Evolutionary conservation across 2,329 filamentous ascomycete genomes (phyloP), one percentile per base, ranked within the genome.

Genomic region (Cercospora brassicicola): DNA sequence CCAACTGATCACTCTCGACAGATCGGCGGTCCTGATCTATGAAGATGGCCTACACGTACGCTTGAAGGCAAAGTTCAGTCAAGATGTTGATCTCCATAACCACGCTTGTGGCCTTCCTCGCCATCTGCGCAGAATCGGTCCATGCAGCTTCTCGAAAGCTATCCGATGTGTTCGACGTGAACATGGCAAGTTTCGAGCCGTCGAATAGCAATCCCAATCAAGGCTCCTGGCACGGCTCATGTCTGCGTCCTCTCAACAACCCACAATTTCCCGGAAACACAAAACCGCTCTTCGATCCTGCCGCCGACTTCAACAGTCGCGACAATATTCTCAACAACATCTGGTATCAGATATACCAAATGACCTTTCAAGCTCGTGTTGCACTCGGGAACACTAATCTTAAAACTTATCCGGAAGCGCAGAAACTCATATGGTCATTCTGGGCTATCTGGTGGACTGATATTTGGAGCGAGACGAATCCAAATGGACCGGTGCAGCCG

Each of bases 291-390:
- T 55, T 55, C 48, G 48, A 55, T 30, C 23, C 48, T 26, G 48
- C 9, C 48, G 48, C 48, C 23, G 23, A 55, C 11, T 55, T 55
- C 23, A 55, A 30, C 48, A 55, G 48, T 28, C 48, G 48, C 48
- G 57, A 42, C 18, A 60, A 36, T 13, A 23, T 60, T n/a, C 57
- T 60, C 57, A 60, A 60, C 31, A 36, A 60, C 15, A 60, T 60
- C 31, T 60, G 57, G 57, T 60, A 42, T 36, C 28, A 60, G n/a
- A 59, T 59, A 31, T 59, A 33, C 56, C 30, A 59, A 59, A 59
- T 59, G 56, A 33, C 56, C 28, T 33, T 36, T 26, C 56, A 59
- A 59, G 56, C 56, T 36, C 33, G 30, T 20, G 56, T 59, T 36
- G 33, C 56, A 20, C 30, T 59, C 28, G 30, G 33, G 11, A 59